Base-by-base conservation (phyloP, 768 basidiomycete genomes). In the Leccinum rimulosum region DNA sequence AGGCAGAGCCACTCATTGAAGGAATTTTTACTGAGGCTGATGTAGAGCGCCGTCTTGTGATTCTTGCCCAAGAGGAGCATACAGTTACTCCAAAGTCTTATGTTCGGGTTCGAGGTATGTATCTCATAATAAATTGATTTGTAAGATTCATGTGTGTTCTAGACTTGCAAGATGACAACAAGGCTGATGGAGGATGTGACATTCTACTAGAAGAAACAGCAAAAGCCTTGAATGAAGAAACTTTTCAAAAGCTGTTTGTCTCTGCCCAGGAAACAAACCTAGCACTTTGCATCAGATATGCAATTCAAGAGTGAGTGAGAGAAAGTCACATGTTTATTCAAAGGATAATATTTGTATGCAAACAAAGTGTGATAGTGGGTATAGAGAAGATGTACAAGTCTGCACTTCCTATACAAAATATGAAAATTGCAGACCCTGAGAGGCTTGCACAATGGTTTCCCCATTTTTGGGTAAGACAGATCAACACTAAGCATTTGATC, bases 201-300 rank as follows among this genome's bases (percentile, higher is more conserved):
- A 28, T 10, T 15, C 47, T 62, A 0, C 6, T 62, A 14, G 54
- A 62, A 30, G 36, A 8, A 2, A 60, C 58, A 3, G 30, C 45
- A 36, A 10, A 1, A 14, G 48, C 19, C 9, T 10, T 62, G 2
- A 5, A 6, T 30, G 48, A 60, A 2, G 40, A 54, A 35, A 19
- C 47, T 2, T 40, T 60, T 17, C 28, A 56, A 36, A 50, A 60
- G 52, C 10, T 62, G 3, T 27, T 60, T 3, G 49, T 60, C n/a
- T 60, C 61, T 8, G 55, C 61, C 3, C 54, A 62, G 33, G 43
- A 56, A 15, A 40, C 38, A 28, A 62, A 62, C 7, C 36, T 60
- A 9, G n/a, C 3, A 15, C 38, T 62, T 19, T 62, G 59, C 50
- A 27, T 60, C 2, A 55, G 19, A 45, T 60, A 45, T 62, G 58